These are phyloP conservation scores for Candida maesae DNA, from an alignment of 805 yeast genomes.

Conservation along the genomic window DNA sequence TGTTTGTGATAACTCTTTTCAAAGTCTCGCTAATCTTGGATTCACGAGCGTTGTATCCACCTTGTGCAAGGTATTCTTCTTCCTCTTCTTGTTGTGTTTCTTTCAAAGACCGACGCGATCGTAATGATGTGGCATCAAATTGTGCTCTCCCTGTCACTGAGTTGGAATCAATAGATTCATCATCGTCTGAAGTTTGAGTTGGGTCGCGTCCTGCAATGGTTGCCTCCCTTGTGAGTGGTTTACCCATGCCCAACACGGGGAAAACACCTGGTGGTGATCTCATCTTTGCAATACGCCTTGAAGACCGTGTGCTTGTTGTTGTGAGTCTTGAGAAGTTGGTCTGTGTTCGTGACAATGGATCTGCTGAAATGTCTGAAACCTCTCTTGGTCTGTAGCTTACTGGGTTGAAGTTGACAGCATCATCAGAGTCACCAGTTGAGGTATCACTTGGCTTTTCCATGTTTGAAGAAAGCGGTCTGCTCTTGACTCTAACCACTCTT, in stretches of 20 bases:
- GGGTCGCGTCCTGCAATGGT: constrained; percentile 45
- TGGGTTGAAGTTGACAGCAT: constrained; percentile 13
- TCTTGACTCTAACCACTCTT: constrained; percentile 57
- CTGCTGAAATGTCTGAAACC: too few species aligned
- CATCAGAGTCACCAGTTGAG: constrained; percentile 8
- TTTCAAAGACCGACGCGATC: constrained; percentile 8
- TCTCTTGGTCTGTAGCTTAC: constrained; percentile 17
- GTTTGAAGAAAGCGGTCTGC: constrained; percentile 15
- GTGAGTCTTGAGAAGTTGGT: constrained; percentile 12
- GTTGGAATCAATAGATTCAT: constrained; percentile 7
- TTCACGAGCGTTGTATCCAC: constrained; percentile 31
- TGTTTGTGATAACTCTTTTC: constrained; percentile 27
- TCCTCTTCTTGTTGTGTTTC: constrained; percentile 27
- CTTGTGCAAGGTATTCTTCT: constrained; percentile 24
- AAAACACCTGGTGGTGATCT: constrained; percentile 74
- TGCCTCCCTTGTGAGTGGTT: constrained; percentile 51
- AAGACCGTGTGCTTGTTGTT: constrained; percentile 1
- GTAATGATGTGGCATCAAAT: constrained; percentile 2
- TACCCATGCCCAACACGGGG: constrained; percentile 78
- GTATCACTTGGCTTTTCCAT: constrained; percentile 1
- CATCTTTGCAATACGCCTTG: constrained; percentile 7
- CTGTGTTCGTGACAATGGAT: constrained; percentile 2
- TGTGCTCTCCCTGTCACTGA: constrained; percentile 9
- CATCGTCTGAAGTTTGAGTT: constrained; percentile 7
- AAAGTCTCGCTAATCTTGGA: constrained; percentile 33